These are phyloP conservation scores for Daldinia eschscholtzii DNA, from an alignment of 2,329 filamentous ascomycete species.

Conservation along the genomic window DNA sequence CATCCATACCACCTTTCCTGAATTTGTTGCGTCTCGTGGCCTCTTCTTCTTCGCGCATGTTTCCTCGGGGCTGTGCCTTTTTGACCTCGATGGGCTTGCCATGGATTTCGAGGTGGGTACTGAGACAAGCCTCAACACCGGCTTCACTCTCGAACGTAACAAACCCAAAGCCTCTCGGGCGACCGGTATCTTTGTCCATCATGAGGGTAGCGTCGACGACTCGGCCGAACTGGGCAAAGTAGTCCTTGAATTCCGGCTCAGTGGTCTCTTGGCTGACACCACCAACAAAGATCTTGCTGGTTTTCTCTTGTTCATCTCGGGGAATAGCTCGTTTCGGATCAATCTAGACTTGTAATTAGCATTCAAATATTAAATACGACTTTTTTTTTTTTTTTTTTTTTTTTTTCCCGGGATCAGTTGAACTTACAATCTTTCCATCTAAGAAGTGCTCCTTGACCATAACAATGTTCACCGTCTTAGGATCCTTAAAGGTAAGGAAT, in stretches of 20 bases:
- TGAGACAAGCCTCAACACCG: constrained; percentile 91
- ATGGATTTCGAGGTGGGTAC: constrained; percentile 87
- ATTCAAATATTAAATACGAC: not conserved
- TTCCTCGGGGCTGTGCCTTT: constrained; percentile 94
- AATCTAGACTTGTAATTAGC: constrained; percentile 71
- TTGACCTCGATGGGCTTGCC: constrained; percentile 98
- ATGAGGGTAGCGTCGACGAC: constrained; percentile 98
- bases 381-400: not conserved
- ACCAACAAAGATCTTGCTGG: constrained; percentile 98
- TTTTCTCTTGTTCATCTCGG: constrained; percentile 97
- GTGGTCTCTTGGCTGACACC: constrained; percentile 98
- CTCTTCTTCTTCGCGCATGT: constrained; percentile 91
- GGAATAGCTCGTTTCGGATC: constrained; percentile 98
- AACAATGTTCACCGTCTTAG: constrained; percentile 97
- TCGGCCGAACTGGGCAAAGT: constrained; percentile 95
- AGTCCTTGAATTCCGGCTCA: constrained; percentile 94
- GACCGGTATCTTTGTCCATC: constrained; percentile 99
- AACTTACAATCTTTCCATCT: constrained; percentile 95
- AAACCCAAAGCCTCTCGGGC: constrained; percentile 95
- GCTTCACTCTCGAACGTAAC: constrained; percentile 98
- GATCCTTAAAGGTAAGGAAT: constrained; percentile 97
- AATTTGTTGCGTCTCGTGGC: constrained; percentile 72
- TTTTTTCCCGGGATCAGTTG: not conserved
- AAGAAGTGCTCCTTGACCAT: constrained; percentile 99
- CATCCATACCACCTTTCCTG: constrained; percentile 65